Evolutionary conservation across 495 filamentous ascomycete species (phyloP), one percentile per base, ranked within the genome.

Genomic region (Aspergillus mulundensis): DNA sequence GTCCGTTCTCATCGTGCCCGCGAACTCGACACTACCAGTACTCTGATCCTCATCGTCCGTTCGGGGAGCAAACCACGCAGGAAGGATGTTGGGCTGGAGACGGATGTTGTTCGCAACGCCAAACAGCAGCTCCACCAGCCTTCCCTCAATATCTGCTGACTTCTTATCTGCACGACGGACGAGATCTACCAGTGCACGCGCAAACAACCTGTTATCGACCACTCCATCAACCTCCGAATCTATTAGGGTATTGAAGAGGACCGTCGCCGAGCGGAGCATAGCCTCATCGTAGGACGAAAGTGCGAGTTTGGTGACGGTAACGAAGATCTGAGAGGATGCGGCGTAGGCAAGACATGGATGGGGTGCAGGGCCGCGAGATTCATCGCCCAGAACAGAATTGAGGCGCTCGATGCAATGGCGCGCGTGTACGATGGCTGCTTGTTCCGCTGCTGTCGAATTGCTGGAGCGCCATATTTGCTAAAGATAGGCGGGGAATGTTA

Each of bases 141-240:
- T 83, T 15, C 82, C 85, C 67, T 96, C 91, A 8, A 87, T 89
- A 54, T 95, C 87, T 43, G 81, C 77, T 28, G 89, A 86, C 36
- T 78, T 75, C 50, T 86, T 84, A 51, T 75, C 68, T 1, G 74
- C 71, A 14, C 71, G 72, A 8, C 73, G 71, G 5, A 96, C 79
- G 53, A 97, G 80, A 57, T 86, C 86, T 57, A 95, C 91, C 59
- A 97, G 67, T 57, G 88, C 87, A 44, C 85, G 81, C 2, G 93
- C 89, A 67, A 99, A 99, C 34, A 80, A 76, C 28, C 88, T 81
- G 60, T 87, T 90, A 59, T 91, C 87, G 23, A 96, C 83, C 57
- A 97, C 94, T 39, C 90, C 88, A 62, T 96, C 92, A 66, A 96
- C 91, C 68, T 97, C 93, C 66, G 90, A 92, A 61, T 99, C 93